Conservation (phyloP, 176 grass and related monocot genomes). For the Rhynchospora tenuis region DNA sequence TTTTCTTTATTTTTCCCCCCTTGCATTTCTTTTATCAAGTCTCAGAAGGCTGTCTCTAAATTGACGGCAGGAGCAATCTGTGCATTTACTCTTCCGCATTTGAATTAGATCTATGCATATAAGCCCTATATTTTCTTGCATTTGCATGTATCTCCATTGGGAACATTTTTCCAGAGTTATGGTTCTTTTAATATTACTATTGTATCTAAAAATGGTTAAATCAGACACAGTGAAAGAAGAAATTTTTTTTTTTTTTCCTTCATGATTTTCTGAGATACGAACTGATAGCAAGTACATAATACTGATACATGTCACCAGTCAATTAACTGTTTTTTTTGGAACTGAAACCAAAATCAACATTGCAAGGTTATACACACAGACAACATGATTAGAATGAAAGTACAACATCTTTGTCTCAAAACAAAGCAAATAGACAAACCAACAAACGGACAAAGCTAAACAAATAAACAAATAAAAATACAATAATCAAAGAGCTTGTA, state of each 20-base stretch:
- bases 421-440: not conserved
- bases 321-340: not conserved
- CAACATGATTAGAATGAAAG: not conserved
- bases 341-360: not conserved
- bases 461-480: not conserved
- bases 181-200: not conserved
- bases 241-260: not conserved
- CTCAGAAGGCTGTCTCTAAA: not conserved
- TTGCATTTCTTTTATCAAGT: not conserved
- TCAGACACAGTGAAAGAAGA: too few species aligned
- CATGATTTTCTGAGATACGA: too few species aligned
- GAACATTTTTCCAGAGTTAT: not conserved
- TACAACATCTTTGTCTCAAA: not conserved
- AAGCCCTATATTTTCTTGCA: not conserved
- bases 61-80: conserved; percentile 8
- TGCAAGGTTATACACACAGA: not conserved
- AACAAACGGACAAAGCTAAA: not conserved
- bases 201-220: not conserved
- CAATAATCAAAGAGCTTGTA: not conserved
- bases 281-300: not conserved
- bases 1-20: not conserved
- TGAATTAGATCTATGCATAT: not conserved
- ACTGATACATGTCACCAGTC: not conserved
- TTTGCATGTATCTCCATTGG: not conserved
- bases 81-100: not conserved